phyloP scores from a whole-genome alignment of 192 early-diverging fungal genomes.

The Entophlyctis helioformis region DNA sequence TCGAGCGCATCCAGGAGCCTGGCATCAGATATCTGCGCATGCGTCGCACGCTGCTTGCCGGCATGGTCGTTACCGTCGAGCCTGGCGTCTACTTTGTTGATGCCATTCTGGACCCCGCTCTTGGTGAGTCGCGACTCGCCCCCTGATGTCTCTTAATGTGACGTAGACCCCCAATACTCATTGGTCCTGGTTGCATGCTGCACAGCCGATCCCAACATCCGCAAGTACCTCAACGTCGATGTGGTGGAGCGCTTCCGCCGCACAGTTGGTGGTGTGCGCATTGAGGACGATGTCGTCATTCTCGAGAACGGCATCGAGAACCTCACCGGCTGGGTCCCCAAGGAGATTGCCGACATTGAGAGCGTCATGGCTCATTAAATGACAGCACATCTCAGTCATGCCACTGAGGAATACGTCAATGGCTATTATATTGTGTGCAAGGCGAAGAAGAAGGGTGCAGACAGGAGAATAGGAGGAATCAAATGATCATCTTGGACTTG shows the following conservation, averaged over 20 bases:
- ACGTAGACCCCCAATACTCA: not conserved
- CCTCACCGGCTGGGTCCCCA: constrained; percentile 70
- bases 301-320: constrained; percentile 65
- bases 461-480: no score
- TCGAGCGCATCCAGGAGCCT: constrained; percentile 53
- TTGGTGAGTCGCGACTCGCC: constrained; percentile 7
- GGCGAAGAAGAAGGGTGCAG: no score
- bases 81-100: constrained; percentile 91
- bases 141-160: not conserved
- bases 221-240: constrained; percentile 53
- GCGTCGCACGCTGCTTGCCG: constrained; percentile 55
- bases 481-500: no score
- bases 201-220: constrained; percentile 34
- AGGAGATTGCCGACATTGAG: constrained; percentile 65
- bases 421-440: no score
- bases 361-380: no score
- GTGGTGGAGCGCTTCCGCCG: constrained; percentile 50
- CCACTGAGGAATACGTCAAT: no score
- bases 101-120: constrained; percentile 54
- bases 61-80: constrained; percentile 87
- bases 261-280: constrained; percentile 86
- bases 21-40: constrained; percentile 67
- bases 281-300: constrained; percentile 84
- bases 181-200: not conserved
- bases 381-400: no score